Percentiles rank a stretch among this genome's conserved stretches.
Conservation (phyloP, 1,284 basidiomycete genomes). For the Ganoderma meredithae region DNA sequence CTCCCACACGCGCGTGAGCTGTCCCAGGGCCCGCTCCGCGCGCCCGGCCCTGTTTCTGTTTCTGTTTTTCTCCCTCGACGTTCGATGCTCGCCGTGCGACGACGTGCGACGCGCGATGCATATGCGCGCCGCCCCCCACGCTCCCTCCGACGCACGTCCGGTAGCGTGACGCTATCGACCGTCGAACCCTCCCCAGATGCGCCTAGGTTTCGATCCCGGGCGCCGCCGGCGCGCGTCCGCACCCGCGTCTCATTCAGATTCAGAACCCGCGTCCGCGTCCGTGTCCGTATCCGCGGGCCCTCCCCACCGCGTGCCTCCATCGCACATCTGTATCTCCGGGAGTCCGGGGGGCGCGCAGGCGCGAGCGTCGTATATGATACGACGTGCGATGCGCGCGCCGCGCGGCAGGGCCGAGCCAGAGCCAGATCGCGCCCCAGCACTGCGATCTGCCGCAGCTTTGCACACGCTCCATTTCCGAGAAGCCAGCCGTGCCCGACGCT, state of each 20-base stretch:
- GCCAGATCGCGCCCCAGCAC: background rate
- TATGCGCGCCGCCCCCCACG: background rate
- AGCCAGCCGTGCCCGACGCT: background rate
- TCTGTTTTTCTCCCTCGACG: background rate
- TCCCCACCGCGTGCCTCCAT: background rate
- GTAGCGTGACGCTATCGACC: background rate
- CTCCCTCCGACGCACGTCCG: background rate
- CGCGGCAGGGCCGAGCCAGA: background rate
- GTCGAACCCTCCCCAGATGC: constrained; percentile 5
- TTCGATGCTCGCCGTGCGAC: background rate
- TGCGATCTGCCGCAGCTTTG: constrained; percentile 3
- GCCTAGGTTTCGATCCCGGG: background rate
- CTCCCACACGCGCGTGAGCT: constrained; percentile 1
- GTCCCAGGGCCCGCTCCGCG: background rate
- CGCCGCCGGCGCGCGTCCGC: background rate
- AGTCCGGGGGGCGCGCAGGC: background rate
- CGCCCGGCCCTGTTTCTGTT: background rate
- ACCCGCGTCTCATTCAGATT: background rate
- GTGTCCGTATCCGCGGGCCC: too few species aligned
- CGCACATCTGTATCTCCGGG: background rate
- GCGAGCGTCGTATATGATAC: background rate
- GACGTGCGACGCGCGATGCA: background rate
- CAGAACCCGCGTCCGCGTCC: too few species aligned
- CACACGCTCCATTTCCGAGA: constrained; percentile 3
- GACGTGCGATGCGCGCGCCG: background rate